These are phyloP conservation scores for Purshia tridentata DNA, from an alignment of 306 rosid genomes.

Conservation along the genomic window DNA sequence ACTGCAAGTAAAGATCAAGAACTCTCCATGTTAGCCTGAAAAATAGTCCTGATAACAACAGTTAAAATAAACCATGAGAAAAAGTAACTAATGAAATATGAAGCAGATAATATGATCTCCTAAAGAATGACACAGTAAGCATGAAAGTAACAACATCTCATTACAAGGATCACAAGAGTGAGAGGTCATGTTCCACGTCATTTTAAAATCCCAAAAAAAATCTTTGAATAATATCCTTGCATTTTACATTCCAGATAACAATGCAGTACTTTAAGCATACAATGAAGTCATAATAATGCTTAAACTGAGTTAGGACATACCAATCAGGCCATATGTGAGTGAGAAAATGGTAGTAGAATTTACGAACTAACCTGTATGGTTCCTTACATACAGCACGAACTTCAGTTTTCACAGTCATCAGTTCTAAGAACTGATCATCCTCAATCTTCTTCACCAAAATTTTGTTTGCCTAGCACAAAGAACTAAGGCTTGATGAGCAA, in stretches of 20 bases:
- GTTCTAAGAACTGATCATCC: constrained; percentile 93
- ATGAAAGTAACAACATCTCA: constrained; percentile 5
- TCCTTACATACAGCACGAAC: constrained; percentile 83
- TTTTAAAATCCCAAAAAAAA: background rate
- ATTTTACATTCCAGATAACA: constrained; percentile 1
- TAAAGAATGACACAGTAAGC: background rate
- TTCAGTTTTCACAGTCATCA: constrained; percentile 76
- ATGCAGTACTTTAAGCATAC: background rate
- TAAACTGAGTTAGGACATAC: constrained; percentile 20
- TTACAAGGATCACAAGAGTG: constrained; percentile 3
- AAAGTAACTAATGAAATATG: constrained; percentile 9
- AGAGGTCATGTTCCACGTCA: background rate
- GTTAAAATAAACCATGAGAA: constrained; percentile 21
- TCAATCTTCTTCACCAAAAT: constrained; percentile 75
- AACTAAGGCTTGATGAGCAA: constrained; percentile 35
- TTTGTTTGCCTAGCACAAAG: constrained; percentile 73
- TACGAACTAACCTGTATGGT: constrained; percentile 76
- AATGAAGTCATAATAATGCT: constrained; percentile 16
- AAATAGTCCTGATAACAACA: constrained; percentile 11
- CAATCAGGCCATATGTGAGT: background rate
- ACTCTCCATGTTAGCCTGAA: constrained; percentile 18
- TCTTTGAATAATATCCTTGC: background rate
- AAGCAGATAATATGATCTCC: constrained; percentile 5
- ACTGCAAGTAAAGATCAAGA: constrained; percentile 50
- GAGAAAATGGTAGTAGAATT: constrained; percentile 28